Evolutionary conservation across 331 rosid genomes (phyloP).

Genomic region (Rosa hybrid): DNA sequence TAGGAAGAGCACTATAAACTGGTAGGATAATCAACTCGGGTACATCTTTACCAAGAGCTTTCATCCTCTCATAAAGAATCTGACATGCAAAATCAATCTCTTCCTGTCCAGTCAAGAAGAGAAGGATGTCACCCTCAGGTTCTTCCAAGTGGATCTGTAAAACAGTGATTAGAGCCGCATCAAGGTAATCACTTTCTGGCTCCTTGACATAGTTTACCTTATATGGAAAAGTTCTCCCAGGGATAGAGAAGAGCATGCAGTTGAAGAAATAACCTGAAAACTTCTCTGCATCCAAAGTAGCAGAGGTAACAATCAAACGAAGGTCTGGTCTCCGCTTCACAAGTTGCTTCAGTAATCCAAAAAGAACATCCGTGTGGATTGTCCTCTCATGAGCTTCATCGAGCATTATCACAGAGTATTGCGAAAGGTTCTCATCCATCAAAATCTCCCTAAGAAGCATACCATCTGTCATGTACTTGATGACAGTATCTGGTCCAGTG

Average conservation of each 20-base stretch:
- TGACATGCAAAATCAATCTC: slow-evolving; percentile 94
- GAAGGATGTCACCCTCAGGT: slow-evolving; percentile 90
- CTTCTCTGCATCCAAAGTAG: slow-evolving; percentile 83
- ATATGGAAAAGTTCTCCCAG: slow-evolving; percentile 79
- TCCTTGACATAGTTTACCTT: slow-evolving; percentile 74
- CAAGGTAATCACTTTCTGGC: slow-evolving; percentile 89
- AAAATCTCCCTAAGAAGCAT: slow-evolving; percentile 86
- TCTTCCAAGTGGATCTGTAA: slow-evolving; percentile 80
- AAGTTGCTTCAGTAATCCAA: slow-evolving; percentile 77
- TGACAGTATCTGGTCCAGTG: slow-evolving; percentile 84
- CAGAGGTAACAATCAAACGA: slow-evolving; percentile 84
- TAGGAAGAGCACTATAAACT: slow-evolving; percentile 89
- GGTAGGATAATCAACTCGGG: slow-evolving; percentile 88
- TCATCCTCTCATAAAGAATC: slow-evolving; percentile 88
- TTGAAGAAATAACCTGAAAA: slow-evolving; percentile 81
- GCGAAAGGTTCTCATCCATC: slow-evolving; percentile 74
- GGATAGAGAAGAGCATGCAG: slow-evolving; percentile 70
- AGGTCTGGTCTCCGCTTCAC: slow-evolving; percentile 74
- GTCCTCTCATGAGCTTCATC: slow-evolving; percentile 97
- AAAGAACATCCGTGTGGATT: slow-evolving; percentile 78
- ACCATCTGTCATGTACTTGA: slow-evolving; percentile 96
- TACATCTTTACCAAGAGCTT: slow-evolving; percentile 72
- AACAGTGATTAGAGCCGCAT: slow-evolving; percentile 80
- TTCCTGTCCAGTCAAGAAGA: slow-evolving; percentile 93
- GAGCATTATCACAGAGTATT: slow-evolving; percentile 82